Base-by-base conservation (phyloP, 1,139 yeast species). In the Arxiozyma heterogenica region DNA sequence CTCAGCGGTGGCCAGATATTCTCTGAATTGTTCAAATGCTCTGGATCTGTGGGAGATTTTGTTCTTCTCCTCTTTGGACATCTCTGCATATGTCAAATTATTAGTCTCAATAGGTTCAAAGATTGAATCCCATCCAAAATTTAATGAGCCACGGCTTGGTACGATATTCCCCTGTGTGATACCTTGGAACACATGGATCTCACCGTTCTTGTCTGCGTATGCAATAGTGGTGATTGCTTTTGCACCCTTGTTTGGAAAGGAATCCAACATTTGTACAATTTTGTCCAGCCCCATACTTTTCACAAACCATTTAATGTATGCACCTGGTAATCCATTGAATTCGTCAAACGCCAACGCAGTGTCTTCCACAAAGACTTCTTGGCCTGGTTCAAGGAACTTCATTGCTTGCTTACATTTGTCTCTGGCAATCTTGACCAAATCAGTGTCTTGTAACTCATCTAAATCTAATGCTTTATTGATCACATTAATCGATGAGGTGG, bases 81-180 rank as follows among this genome's bases (percentile, higher is more conserved):
- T 82, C 71, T 93, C 97, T n/a, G 98, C 98, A 67, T 86, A 88
- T 0, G 98, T 91, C 66, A 83, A 71, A 21, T 70, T 70, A 51
- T 61, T 64, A 15, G 66, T 67, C 18, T 75, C 72, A 56, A 71
- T 76, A 2, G 98, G 98, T 71, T 84, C 78, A 70, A 93, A 93
- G 51, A 88, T 75, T 7, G 96, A 84, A 71, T 93, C 97, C 96
- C 97, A 94, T 3, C 99, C 98, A 68, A 94, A 94, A 57, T 80
- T 79, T 25, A 82, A 77, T 25, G 87, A 83, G 3, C 98, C 96
- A 61, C 95, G 79, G 54, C 71, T 62, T 18, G 73, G 73, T 4
- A 91, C 98, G 62, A 94, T 90, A 11, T 64, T 71, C 15, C 99
- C 99, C 20, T 79, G 75, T 3, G 95, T 88, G 47, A 82, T 71